These are phyloP conservation scores for Dysphania ambrosioides DNA, from an alignment of 148 eudicot species.

Conservation along the genomic window DNA sequence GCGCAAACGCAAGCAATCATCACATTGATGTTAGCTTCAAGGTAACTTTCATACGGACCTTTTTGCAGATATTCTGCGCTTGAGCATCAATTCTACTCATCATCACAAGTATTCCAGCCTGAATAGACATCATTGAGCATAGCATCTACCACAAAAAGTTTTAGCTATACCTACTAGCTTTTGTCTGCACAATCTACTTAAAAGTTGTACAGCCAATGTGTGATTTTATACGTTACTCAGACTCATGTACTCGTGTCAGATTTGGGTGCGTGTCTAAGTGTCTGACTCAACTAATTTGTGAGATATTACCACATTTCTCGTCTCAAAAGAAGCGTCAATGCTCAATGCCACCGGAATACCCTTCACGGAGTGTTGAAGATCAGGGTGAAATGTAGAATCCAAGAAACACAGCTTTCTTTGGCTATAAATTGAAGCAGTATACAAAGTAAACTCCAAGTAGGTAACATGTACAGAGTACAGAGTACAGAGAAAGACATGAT, in stretches of 20 bases:
- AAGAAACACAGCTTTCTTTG: not conserved
- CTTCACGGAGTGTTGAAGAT: too few relatives aligned
- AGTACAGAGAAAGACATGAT: too few relatives aligned
- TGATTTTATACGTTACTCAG: not conserved
- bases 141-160: constrained; percentile 33
- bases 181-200: constrained; percentile 25
- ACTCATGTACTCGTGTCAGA: not conserved
- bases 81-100: constrained; percentile 53
- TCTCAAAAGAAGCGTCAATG: too few relatives aligned
- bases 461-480: not conserved
- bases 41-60: constrained; percentile 39
- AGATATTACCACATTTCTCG: too few relatives aligned
- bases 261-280: not conserved
- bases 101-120: constrained; percentile 35
- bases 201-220: constrained; percentile 1
- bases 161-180: constrained; percentile 31
- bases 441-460: constrained; percentile 15
- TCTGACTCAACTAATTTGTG: not conserved
- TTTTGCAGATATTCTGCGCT: constrained; percentile 36
- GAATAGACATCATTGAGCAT: constrained; percentile 32
- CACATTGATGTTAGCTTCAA: constrained; percentile 36
- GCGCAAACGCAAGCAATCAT: constrained; percentile 40
- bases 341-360: too few relatives aligned
- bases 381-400: too few relatives aligned
- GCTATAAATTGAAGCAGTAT: constrained; percentile 16